phyloP scores from a whole-genome alignment of 768 basidiomycete genomes.

The Suillus subalutaceus region DNA sequence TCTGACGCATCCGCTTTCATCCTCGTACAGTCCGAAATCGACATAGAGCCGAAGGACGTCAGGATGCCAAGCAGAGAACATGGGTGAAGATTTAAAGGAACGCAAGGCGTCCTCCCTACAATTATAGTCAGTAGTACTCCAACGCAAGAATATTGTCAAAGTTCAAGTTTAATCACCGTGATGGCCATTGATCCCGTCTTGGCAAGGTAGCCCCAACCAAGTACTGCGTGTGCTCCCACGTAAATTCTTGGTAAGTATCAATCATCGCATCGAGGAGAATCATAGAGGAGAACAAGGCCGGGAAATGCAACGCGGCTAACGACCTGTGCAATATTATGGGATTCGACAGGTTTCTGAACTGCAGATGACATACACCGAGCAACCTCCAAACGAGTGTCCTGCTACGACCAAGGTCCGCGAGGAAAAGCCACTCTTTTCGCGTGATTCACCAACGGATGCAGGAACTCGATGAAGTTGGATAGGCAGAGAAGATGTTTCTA shows the following conservation, averaged over 20 bases:
- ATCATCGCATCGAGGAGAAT: constrained; percentile 83
- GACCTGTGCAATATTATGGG: constrained; percentile 40
- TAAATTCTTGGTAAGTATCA: not conserved
- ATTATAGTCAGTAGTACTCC: not conserved
- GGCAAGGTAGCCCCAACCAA: constrained; percentile 49
- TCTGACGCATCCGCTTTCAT: constrained; percentile 40
- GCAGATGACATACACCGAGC: constrained; percentile 58
- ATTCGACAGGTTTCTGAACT: not conserved
- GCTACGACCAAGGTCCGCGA: constrained; percentile 61
- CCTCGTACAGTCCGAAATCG: constrained; percentile 51
- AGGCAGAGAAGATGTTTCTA: constrained; percentile 44
- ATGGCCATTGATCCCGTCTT: constrained; percentile 66
- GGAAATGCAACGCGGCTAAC: constrained; percentile 64
- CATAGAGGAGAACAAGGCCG: constrained; percentile 69
- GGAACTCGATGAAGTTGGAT: constrained; percentile 54
- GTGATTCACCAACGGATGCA: constrained; percentile 39
- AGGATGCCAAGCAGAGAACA: constrained; percentile 75
- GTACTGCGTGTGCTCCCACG: not conserved
- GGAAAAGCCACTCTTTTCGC: constrained; percentile 50
- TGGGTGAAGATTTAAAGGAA: constrained; percentile 53
- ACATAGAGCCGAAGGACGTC: constrained; percentile 64
- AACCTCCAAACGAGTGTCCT: constrained; percentile 88
- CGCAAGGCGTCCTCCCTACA: constrained; percentile 61
- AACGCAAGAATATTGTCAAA: not conserved
- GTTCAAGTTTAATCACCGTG: constrained; percentile 41